Evolutionary conservation across 371 early-diverging fungal species (phyloP), one percentile per base, ranked within the genome.

Genomic region (Umbelopsis sp.): DNA sequence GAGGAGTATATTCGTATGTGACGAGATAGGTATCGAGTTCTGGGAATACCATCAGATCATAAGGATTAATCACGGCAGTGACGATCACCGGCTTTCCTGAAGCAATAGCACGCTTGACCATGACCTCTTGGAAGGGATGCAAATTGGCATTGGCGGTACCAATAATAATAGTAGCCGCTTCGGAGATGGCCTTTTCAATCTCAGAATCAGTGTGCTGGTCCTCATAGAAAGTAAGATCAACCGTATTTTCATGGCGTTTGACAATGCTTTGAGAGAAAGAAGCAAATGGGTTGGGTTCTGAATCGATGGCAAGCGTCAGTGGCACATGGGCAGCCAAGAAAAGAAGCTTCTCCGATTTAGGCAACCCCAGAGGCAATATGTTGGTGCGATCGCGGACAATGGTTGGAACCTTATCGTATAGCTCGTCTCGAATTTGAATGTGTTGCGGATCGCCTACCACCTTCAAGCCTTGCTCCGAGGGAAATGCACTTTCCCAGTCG

Each of bases 141-240:
- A 84, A 64, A 37, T 81, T 81, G 8, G 75, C 84, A 51, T 84
- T 84, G 29, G 80, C 84, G 18, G 84, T 84, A 9, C 80, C 84
- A 20, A 84, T 32, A 50, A 84, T 69, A 10, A 84, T 74, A 63
- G 65, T 70, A 22, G 72, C 73, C 1, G 80, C 79, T 4, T 65
- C 46, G 6, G 66, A 25, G 7, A 84, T 76, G 8, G 65, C 37
- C 20, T 24, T 38, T 10, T 50, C 52, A 52, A 67, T 50, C 1
- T 67, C 57, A 2, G 71, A 32, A 51, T 69, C 18, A 18, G 75
- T 66, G 2, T 38, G 46, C 3, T 63, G 67, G 22, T 69, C 51
- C 57, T 76, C 69, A 35, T 77, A 67, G 52, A 73, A 81, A 11
- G 80, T 70, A 18, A 81, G 57, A 32, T 80, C 80, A 12, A 74